Percentiles rank a stretch among this genome's conserved stretches.
Evolutionary conservation across 2,329 filamentous ascomycete species (phyloP).

Genomic region (Dothiorella sarmentorum): DNA sequence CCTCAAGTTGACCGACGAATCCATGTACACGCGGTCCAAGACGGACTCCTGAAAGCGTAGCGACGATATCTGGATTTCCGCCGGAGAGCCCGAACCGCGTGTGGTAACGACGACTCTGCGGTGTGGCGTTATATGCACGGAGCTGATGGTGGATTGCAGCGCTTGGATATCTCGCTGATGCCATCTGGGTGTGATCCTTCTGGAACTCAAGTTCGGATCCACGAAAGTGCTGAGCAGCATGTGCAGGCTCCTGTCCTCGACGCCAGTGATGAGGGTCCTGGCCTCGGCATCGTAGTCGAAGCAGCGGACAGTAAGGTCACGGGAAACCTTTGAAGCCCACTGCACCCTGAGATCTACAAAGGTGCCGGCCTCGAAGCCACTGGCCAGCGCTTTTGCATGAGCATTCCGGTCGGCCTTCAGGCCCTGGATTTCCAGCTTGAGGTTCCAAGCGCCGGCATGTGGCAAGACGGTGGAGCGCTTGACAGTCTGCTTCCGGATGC

Average conservation of each 20-base stretch:
- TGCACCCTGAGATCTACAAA: background rate
- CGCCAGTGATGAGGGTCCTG: slow-evolving; percentile 7
- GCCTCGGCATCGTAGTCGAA: slow-evolving; percentile 15
- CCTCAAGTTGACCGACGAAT: background rate
- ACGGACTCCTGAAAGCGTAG: background rate
- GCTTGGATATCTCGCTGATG: background rate
- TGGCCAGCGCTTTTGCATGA: slow-evolving; percentile 12
- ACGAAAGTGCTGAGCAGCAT: slow-evolving; percentile 13
- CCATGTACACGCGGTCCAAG: slow-evolving; percentile 6
- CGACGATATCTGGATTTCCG: slow-evolving; percentile 9
- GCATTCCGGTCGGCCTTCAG: slow-evolving; percentile 2
- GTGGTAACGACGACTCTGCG: slow-evolving; percentile 8
- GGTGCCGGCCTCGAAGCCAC: background rate
- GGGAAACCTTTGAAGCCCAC: background rate
- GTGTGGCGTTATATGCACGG: slow-evolving; percentile 4
- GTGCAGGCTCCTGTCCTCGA: background rate
- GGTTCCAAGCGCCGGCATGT: slow-evolving; percentile 3
- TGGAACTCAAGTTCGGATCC: background rate
- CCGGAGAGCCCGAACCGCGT: background rate
- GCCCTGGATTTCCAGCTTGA: slow-evolving; percentile 7
- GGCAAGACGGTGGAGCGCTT: slow-evolving; percentile 7
- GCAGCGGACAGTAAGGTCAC: background rate
- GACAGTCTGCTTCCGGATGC: background rate
- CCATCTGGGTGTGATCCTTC: slow-evolving; percentile 2
- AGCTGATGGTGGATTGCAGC: slow-evolving; percentile 1